Conservation (phyloP, 495 filamentous ascomycete genomes). For the Daldinia caldariorum region DNA sequence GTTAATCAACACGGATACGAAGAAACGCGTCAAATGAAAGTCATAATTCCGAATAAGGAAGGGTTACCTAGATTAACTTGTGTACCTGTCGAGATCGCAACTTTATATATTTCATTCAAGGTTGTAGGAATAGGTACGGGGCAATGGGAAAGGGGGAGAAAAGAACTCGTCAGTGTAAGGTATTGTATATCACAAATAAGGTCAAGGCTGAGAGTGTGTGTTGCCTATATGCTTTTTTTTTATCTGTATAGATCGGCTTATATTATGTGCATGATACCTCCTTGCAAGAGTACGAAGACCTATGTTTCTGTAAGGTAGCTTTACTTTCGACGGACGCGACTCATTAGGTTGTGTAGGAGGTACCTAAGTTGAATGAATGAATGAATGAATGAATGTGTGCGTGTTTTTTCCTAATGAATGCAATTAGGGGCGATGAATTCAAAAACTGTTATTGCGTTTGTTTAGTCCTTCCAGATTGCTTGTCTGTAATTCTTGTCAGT, state of each 20-base stretch:
- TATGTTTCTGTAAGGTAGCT: too few species aligned
- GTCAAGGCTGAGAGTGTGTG: neutral
- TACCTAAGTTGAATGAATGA: too few species aligned
- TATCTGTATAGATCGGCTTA: constrained; percentile 2
- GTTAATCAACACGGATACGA: neutral
- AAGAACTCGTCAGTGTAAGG: neutral
- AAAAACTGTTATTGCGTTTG: too few species aligned
- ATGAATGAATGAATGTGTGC: neutral
- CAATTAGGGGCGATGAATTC: too few species aligned
- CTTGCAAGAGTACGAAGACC: neutral
- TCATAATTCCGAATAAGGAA: neutral
- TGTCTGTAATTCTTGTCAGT: too few species aligned
- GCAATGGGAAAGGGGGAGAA: neutral
- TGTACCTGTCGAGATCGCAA: neutral
- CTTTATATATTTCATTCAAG: neutral
- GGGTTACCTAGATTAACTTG: too few species aligned
- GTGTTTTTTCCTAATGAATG: too few species aligned
- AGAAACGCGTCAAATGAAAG: neutral
- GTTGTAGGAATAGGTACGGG: neutral
- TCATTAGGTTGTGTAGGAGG: too few species aligned
- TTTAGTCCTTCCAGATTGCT: too few species aligned
- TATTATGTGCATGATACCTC: neutral
- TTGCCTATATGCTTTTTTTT: constrained; percentile 4
- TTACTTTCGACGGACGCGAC: too few species aligned
- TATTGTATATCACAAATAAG: neutral